Evolutionary conservation across 2,329 filamentous ascomycete species (phyloP), one percentile per base, ranked within the genome.

Genomic region (Chaetomium olivaceum): DNA sequence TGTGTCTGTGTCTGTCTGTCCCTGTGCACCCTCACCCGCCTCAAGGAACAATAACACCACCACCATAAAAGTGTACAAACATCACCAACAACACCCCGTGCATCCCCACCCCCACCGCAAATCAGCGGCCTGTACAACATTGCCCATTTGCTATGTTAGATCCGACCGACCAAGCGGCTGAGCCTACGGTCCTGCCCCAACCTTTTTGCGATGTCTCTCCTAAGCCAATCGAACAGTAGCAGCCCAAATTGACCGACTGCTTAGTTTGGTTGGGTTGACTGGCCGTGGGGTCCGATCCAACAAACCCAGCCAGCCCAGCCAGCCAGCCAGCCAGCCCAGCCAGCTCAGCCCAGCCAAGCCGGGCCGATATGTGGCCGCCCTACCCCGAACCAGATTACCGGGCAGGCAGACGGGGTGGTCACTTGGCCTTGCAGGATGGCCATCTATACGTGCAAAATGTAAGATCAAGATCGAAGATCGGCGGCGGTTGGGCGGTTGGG

Each of bases 41-140:
- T 3, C 33, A 36, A n/a, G 16, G 16, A 23, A 12, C 27, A 29
- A 29, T 6, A 3, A 3, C 27, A 29, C 27, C 27, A 29, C 9
- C n/a, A 25, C 11, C 25, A 54, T 54, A 27, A 54, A 54, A 54
- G 25, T 54, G 51, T 54, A 54, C 25, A n/a, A 54, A 54, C 54
- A 33, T 4, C 52, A 31, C 14, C 7, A n/a, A 19, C 16, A 43
- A 5, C 39, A 43, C 39, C 19, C 29, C 12, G 23, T 36, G 31
- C 29, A 29, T 11, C n/a, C 14, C 14, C 16, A 5, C 33, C 12
- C 14, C 5, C 4, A 39, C 36, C 33, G 16, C n/a, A 29, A 29
- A 19, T 16, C 14, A 2, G 2, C 39, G 4, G 31, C 23, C 33
- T 36, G 9, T 21, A 56, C 29, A 23, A 25, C 21, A 14, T 12